Evolutionary conservation across 2,329 filamentous ascomycete genomes (phyloP), one percentile per base, ranked within the genome.

Genomic region (Trichoderma atroviride): DNA sequence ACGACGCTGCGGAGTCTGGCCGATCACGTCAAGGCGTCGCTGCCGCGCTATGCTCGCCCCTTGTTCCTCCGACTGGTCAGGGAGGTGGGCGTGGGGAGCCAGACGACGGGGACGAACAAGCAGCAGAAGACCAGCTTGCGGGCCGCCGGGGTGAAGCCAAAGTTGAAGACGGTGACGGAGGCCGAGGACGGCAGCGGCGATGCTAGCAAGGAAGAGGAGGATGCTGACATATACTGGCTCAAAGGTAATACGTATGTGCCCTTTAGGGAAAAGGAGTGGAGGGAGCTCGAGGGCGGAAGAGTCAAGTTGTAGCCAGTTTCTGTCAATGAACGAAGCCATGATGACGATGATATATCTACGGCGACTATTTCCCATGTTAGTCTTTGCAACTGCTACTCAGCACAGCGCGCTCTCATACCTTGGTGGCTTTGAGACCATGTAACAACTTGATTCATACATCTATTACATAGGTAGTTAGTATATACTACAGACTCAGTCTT

Each of bases 41-140:
- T 97, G 31, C 93, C 94, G 0, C 86, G 84, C 60, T 96, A 92
- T 75, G 93, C 93, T 0, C 86, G 90, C 5, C 94, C 94, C 0
- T 74, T 96, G 0, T 97, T 97, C 80, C 77, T 97, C 59, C 85
- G 94, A 14, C 79, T 94, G 6, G 85, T 90, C 9, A 83, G 81
- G 31, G 84, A 86, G 31, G 80, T 86, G 57, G 80, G 82, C 3
- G 85, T 88, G 53, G 79, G 81, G 1, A 83, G 88, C 73, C 88
- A 91, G 75, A 85, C 88, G 1, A 97, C 94, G 5, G 93, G 93
- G 0, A 97, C 93, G 59, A 92, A 93, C 75, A 97, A 97, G 84
- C 92, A 96, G 81, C 91, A 94, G 80, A 97, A 97, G 80, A 88
- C 91, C 72, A 80, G 83, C 0, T 78, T 97, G 72, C 84, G 92